Percentiles rank a stretch among this genome's conserved stretches.
Evolutionary conservation across 2,329 filamentous ascomycete genomes (phyloP).

Genomic region (Seiridium cupressi): DNA sequence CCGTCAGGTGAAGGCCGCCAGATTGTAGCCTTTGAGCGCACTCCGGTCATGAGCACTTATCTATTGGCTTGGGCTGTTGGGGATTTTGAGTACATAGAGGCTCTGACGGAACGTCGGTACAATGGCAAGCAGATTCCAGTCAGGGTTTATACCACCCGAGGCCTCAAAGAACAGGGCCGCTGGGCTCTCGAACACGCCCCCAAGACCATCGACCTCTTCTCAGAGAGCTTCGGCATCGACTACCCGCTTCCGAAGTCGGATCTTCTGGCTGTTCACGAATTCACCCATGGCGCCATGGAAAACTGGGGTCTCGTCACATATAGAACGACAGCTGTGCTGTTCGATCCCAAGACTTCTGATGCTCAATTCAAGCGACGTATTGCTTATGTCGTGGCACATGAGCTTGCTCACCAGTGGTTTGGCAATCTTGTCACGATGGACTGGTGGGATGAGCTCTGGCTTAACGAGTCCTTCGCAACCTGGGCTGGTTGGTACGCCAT

Average conservation of each 20-base stretch:
- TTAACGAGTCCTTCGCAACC: constrained; percentile 95
- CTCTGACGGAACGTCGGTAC: constrained; percentile 84
- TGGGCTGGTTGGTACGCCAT: constrained; percentile 97
- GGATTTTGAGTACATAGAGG: constrained; percentile 96
- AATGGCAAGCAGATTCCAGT: constrained; percentile 89
- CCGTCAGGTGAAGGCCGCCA: constrained; percentile 64
- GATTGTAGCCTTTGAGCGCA: constrained; percentile 75
- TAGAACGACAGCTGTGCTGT: constrained; percentile 91
- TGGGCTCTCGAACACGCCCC: constrained; percentile 90
- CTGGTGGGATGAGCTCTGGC: constrained; percentile 93
- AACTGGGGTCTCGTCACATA: constrained; percentile 98
- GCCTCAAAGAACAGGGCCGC: constrained; percentile 87
- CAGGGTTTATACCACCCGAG: constrained; percentile 90
- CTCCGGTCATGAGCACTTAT: constrained; percentile 89
- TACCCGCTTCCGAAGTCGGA: constrained; percentile 93
- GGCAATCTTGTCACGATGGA: constrained; percentile 96
- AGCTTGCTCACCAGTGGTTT: constrained; percentile 95
- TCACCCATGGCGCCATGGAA: constrained; percentile 87
- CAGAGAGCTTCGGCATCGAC: constrained; percentile 88
- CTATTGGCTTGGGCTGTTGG: constrained; percentile 92
- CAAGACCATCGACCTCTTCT: constrained; percentile 94
- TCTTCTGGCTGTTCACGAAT: constrained; percentile 87
- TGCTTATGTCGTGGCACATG: constrained; percentile 97
- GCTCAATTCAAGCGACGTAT: constrained; percentile 89
- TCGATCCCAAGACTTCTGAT: constrained; percentile 89